A percentile compares a stretch with the other conserved stretches of the same genome.
These are phyloP conservation scores for Metarhizium sp. DNA, from an alignment of 2,329 filamentous ascomycete species.

Conservation along the genomic window DNA sequence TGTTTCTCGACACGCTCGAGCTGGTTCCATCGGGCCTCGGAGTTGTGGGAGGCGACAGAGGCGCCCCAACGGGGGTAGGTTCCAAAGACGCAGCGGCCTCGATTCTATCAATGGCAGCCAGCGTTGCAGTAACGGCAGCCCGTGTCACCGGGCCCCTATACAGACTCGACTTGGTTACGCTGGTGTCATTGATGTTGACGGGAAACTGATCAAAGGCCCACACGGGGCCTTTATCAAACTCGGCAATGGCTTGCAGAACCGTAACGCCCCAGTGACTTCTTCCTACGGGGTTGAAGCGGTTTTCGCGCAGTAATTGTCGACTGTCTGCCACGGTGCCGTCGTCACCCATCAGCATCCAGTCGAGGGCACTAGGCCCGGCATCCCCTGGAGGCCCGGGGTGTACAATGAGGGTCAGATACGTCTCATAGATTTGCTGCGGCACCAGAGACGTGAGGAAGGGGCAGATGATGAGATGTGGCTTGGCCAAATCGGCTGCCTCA, in stretches of 20 bases:
- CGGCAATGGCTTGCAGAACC: conserved; percentile 27
- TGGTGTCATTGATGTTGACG: conserved; percentile 28
- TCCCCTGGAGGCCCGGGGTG: conserved; percentile 33
- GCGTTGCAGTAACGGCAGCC: conserved; percentile 25
- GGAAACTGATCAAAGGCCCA: conserved; percentile 34
- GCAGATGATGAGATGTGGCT: conserved; percentile 30
- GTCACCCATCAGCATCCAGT: conserved; percentile 33
- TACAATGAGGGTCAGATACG: conserved; percentile 28
- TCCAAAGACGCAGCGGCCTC: conserved; percentile 13
- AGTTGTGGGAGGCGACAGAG: conserved; percentile 4
- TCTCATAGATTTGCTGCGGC: conserved; percentile 25
- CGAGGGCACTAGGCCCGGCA: conserved; percentile 30
- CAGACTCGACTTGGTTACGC: conserved; percentile 29
- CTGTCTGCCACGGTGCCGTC: conserved; percentile 25
- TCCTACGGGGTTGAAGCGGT: conserved; percentile 17
- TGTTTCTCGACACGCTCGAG: neutral
- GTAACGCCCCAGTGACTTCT: conserved; percentile 32
- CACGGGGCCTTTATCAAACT: conserved; percentile 32
- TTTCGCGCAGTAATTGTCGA: conserved; percentile 17
- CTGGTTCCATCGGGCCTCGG: neutral
- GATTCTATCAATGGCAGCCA: conserved; percentile 27
- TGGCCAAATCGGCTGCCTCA: conserved; percentile 24
- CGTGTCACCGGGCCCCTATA: conserved; percentile 29
- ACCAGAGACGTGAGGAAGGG: conserved; percentile 30
- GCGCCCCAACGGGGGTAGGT: neutral